Base-by-base conservation (phyloP, 805 yeast species). In the Starmerella scarabaei region DNA sequence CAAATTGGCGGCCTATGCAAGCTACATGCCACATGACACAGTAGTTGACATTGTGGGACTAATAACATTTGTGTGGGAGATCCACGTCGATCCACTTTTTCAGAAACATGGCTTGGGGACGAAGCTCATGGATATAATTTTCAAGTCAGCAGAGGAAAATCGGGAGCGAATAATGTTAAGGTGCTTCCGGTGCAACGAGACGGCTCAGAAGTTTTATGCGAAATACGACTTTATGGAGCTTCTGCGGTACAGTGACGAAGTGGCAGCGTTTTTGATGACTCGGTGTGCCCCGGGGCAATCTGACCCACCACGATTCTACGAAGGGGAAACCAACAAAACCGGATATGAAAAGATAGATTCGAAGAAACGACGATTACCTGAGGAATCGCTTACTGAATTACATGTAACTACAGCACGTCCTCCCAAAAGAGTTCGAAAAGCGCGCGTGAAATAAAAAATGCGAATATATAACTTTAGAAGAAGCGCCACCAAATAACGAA, bases 401-500 rank as follows among this genome's bases (percentile, higher is more conserved):
- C n/a, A n/a, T n/a, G n/a, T n/a, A n/a, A n/a, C n/a, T n/a, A n/a
- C n/a, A n/a, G n/a, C n/a, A n/a, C n/a, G n/a, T n/a, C n/a, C n/a
- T n/a, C n/a, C n/a, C n/a, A n/a, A n/a, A n/a, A n/a, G n/a, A n/a
- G n/a, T n/a, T n/a, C n/a, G n/a, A n/a, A n/a, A n/a, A n/a, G n/a
- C n/a, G n/a, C n/a, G n/a, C n/a, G n/a, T n/a, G n/a, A n/a, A n/a
- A n/a, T n/a, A n/a, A n/a, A n/a, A n/a, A n/a, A n/a, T n/a, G n/a
- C n/a, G n/a, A n/a, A n/a, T n/a, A n/a, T n/a, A n/a, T n/a, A n/a
- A n/a, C n/a, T 32, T 38, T 38, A 52, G 40, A 80, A 62, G 47
- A 82, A 74, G 57, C 81, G 66, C 71, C 83, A 85, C 82, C 93
- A 91, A 27, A 88, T 61, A 38, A 91, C 60, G 56, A 86, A 82